A percentile compares a stretch with the other conserved stretches of the same genome.
Conservation (phyloP, 805 yeast genomes). For the Kuraishia piskuri region DNA sequence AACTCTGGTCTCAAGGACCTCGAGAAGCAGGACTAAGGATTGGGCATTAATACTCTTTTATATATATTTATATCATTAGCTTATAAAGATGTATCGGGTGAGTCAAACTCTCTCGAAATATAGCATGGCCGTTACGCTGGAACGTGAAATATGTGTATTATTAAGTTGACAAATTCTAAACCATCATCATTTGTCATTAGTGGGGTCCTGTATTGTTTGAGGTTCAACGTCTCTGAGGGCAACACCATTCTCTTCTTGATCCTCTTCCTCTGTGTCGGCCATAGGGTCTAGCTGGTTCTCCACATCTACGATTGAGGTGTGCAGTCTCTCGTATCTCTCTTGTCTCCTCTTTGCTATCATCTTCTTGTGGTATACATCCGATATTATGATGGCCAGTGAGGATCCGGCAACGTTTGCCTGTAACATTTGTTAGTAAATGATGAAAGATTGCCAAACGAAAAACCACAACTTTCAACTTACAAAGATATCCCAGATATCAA, state of each 20-base stretch:
- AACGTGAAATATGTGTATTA: too few species aligned
- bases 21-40: background rate
- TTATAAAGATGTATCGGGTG: background rate
- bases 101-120: background rate
- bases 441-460: too few species aligned
- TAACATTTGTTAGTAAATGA: constrained; percentile 1
- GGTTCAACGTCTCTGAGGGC: background rate
- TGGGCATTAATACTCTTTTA: too few species aligned
- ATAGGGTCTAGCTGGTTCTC: constrained; percentile 1
- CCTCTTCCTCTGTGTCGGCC: background rate
- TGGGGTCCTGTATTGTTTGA: background rate
- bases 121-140: too few species aligned
- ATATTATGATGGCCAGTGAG: background rate
- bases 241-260: background rate
- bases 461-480: background rate
- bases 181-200: background rate
- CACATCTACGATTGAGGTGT: background rate
- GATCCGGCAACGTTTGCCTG: constrained; percentile 4
- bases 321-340: constrained; percentile 1
- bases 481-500: constrained; percentile 32
- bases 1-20: constrained; percentile 13
- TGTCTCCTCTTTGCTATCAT: background rate
- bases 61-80: too few species aligned
- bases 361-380: constrained; percentile 2
- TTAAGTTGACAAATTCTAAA: too few species aligned